Conservation (phyloP, 2,329 filamentous ascomycete genomes). For the Alternaria metachromatica region DNA sequence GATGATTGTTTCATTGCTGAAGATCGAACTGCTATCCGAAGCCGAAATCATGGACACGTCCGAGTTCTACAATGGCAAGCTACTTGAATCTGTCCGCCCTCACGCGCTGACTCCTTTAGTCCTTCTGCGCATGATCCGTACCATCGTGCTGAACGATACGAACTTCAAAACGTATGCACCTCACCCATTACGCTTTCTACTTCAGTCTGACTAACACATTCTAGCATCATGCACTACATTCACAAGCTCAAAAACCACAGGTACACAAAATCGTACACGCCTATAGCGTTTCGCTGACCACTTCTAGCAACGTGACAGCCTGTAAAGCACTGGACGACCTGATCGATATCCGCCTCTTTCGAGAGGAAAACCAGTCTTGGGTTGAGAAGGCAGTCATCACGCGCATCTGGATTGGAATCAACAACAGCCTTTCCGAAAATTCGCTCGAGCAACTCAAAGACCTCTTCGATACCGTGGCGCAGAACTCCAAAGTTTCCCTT, state of each 20-base stretch:
- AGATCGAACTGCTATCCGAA: conserved; percentile 70
- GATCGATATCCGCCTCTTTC: conserved; percentile 63
- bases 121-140: conserved; percentile 67
- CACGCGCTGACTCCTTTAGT: conserved; percentile 47
- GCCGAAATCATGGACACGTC: conserved; percentile 45
- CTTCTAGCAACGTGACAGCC: conserved; percentile 47
- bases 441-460: conserved; percentile 49
- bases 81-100: background rate
- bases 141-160: conserved; percentile 64
- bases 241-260: conserved; percentile 63
- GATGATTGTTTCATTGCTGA: conserved; percentile 70
- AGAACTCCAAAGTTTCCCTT: conserved; percentile 57
- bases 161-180: conserved; percentile 65
- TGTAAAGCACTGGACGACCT: conserved; percentile 67
- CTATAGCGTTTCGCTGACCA: background rate
- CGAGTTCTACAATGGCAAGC: conserved; percentile 51
- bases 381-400: conserved; percentile 73
- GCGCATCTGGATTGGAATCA: conserved; percentile 69
- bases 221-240: conserved; percentile 68
- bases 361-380: conserved; percentile 62
- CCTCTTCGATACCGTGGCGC: conserved; percentile 57
- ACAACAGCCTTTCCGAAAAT: conserved; percentile 49
- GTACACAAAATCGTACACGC: conserved; percentile 15
- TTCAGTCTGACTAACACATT: background rate
- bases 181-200: background rate